Evolutionary conservation across 1,139 yeast species (phyloP).

Genomic region (Zygoascus hellenicus): DNA sequence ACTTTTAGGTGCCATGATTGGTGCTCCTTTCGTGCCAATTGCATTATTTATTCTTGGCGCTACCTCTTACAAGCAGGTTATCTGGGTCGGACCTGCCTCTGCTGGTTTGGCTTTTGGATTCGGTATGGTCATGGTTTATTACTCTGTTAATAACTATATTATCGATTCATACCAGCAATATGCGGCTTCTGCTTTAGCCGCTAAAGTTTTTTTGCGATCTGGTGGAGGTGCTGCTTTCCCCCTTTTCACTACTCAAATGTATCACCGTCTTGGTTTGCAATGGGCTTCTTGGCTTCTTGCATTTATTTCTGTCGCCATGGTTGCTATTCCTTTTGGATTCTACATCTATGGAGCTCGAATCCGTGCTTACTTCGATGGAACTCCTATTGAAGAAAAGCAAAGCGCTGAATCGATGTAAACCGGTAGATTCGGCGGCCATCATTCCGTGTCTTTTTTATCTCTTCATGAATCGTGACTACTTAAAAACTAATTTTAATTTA

Average conservation of each 20-base stretch:
- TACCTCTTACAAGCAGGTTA: slow-evolving; percentile 68
- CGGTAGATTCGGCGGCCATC: too few relatives aligned
- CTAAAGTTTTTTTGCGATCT: slow-evolving; percentile 79
- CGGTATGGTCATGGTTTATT: slow-evolving; percentile 87
- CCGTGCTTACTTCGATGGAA: slow-evolving; percentile 43
- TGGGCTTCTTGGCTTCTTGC: slow-evolving; percentile 87
- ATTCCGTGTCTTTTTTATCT: too few relatives aligned
- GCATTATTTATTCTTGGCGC: slow-evolving; percentile 87
- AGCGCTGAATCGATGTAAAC: too few relatives aligned
- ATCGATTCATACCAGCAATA: slow-evolving; percentile 80
- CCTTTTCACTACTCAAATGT: slow-evolving; percentile 75
- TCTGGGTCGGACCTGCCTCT: slow-evolving; percentile 97
- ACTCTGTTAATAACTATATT: slow-evolving; percentile 81
- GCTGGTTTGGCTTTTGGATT: slow-evolving; percentile 85
- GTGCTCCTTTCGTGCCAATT: slow-evolving; percentile 84
- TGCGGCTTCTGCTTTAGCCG: slow-evolving; percentile 89
- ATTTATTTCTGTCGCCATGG: slow-evolving; percentile 75
- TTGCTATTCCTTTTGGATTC: slow-evolving; percentile 73
- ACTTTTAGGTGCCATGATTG: slow-evolving; percentile 80
- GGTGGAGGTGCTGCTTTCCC: slow-evolving; percentile 89
- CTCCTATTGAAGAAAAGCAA: not conserved
- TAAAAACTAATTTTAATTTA: too few relatives aligned
- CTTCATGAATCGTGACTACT: too few relatives aligned
- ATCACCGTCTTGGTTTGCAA: slow-evolving; percentile 61
- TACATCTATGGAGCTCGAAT: slow-evolving; percentile 61